These are phyloP conservation scores for Nannizzia gypsea DNA, from an alignment of 2,329 filamentous ascomycete genomes.

Conservation along the genomic window DNA sequence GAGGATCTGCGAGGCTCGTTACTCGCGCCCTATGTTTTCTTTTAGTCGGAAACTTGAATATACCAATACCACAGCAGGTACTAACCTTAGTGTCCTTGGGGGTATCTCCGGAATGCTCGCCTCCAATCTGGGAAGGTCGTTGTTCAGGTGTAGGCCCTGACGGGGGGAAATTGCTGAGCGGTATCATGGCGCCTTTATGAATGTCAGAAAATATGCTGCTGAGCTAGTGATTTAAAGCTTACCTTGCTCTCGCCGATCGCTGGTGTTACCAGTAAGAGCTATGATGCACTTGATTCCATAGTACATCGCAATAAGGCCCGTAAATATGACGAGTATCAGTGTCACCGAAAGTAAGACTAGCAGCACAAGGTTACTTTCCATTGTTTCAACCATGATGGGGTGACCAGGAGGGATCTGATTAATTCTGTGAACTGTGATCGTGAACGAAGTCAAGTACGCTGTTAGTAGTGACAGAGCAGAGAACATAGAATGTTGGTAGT, in stretches of 20 bases:
- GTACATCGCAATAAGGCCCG: not conserved
- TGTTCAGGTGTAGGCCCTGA: not conserved
- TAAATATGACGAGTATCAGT: not conserved
- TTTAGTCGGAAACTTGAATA: not conserved
- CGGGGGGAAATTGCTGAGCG: not conserved
- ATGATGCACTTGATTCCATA: not conserved
- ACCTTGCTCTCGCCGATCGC: not conserved
- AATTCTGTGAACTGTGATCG: too few species aligned
- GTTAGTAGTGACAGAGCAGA: too few species aligned
- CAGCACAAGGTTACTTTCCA: not conserved
- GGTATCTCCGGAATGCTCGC: not conserved
- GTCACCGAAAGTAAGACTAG: not conserved
- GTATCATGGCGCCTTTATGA: not conserved
- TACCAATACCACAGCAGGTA: too few species aligned
- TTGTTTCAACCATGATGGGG: not conserved
- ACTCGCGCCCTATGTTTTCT: not conserved
- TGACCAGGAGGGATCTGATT: too few species aligned
- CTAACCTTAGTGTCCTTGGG: not conserved
- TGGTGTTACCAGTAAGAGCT: not conserved
- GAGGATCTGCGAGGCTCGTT: not conserved
- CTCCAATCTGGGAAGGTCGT: not conserved
- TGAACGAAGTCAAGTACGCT: too few species aligned
- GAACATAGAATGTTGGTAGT: too few species aligned
- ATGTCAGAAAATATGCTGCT: not conserved
- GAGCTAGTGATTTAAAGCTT: too few species aligned